Evolutionary conservation across 192 early-diverging fungal genomes (phyloP), one percentile per base, ranked within the genome.

Genomic region (Coemansia sp.): DNA sequence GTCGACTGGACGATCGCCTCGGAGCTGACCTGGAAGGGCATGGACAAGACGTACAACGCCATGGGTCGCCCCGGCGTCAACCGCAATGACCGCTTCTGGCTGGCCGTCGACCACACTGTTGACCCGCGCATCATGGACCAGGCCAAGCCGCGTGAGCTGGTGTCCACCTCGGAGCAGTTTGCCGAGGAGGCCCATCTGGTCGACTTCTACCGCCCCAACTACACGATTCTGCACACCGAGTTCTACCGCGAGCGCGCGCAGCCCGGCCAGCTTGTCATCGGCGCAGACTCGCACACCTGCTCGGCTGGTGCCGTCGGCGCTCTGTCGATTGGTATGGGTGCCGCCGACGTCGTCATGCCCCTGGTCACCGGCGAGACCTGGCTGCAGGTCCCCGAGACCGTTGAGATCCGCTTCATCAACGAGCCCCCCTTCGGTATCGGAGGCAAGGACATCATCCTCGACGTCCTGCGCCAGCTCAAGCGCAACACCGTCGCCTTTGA

Each of bases 1-100:
- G 87, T 89, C 7, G 87, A 89, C 69, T 89, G 87, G 87, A 89
- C 87, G 18, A 77, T 89, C 52, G 87, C 86, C 5, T 87, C 85
- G 9, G 87, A 89, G 56, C 76, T 85, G 55, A 87, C 86, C n/a
- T 89, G 87, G 87, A 83, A 85, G 63, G 86, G 87, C 40, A 89
- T 89, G 87, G 81, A 89, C 75, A 87, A 89, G 81, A 88, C 85
- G 13, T 89, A 86, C 74, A 81, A 87, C 39, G 68, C 76, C 32
- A 83, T 89, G 82, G 85, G 85, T n/a, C 79, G 83, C 11, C 87
- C 87, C 17, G 74, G 67, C 45, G 79, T 88, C 38, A 80, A 87
- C 78, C 81, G 86, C 50, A 86, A 87, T 58, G 86, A 89, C 37
- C 82, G 87, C 38, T 86, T 89, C 70, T 89, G 87, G 87, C 84